A percentile compares a stretch with the other conserved stretches of the same genome.
These are phyloP conservation scores for Alnus glutinosa DNA, from an alignment of 306 rosid species.

Conservation along the genomic window DNA sequence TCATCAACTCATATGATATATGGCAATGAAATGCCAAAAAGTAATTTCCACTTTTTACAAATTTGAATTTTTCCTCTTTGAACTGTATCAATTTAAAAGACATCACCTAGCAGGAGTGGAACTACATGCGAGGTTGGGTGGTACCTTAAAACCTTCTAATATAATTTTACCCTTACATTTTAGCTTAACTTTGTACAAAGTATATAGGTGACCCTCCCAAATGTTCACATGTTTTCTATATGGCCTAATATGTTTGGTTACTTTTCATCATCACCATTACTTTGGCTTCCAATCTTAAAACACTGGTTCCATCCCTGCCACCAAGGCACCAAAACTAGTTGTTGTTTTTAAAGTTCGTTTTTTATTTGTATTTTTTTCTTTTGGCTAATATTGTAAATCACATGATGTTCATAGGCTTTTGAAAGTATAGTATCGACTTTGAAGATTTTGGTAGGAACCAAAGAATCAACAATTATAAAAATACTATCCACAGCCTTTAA, in stretches of 20 bases:
- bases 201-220: background rate
- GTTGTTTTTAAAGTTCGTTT: background rate
- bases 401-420: background rate
- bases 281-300: constrained; percentile 1
- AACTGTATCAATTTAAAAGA: background rate
- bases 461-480: constrained; percentile 5
- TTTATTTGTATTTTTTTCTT: background rate
- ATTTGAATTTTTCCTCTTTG: constrained; percentile 9
- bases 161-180: background rate
- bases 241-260: background rate
- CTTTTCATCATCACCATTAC: background rate
- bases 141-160: no score
- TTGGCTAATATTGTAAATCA: background rate
- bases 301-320: background rate
- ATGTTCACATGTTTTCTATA: background rate
- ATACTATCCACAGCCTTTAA: background rate
- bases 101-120: constrained; percentile 1
- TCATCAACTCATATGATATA: background rate
- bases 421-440: constrained; percentile 7
- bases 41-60: background rate
- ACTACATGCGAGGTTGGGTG: background rate
- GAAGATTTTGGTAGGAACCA: constrained; percentile 10
- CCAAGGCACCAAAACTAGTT: background rate
- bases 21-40: constrained; percentile 14
- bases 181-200: background rate